These are phyloP conservation scores for Xerocomellus intermedius DNA, from an alignment of 768 basidiomycete species.

Conservation along the genomic window DNA sequence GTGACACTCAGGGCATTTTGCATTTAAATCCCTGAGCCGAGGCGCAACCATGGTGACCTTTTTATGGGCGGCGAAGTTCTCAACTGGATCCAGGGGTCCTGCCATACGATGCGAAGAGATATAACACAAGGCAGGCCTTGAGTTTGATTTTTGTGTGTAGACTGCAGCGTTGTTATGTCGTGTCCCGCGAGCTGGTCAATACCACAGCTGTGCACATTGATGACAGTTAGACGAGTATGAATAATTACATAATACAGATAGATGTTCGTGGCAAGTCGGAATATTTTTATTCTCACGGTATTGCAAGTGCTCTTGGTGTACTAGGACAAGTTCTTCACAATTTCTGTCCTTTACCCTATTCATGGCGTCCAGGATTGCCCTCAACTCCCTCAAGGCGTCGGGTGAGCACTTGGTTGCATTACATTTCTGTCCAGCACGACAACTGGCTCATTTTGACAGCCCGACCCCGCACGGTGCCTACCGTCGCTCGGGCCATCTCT, in stretches of 20 bases:
- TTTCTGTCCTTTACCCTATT: slow-evolving; percentile 7
- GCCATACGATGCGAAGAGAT: no score
- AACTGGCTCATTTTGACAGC: slow-evolving; percentile 33
- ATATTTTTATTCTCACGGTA: slow-evolving; percentile 32
- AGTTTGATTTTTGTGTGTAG: no score
- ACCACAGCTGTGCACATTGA: no score
- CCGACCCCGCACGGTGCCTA: slow-evolving; percentile 53
- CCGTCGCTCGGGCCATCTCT: slow-evolving; percentile 45
- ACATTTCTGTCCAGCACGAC: not conserved
- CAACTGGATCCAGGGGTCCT: no score
- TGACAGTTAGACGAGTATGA: no score
- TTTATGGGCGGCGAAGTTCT: no score
- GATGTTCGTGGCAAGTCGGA: slow-evolving; percentile 30
- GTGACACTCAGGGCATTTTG: not conserved
- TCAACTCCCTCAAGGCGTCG: slow-evolving; percentile 60
- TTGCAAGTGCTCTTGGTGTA: slow-evolving; percentile 4
- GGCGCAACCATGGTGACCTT: not conserved
- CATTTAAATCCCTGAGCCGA: not conserved
- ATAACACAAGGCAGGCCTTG: no score
- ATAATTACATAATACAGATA: slow-evolving; percentile 17
- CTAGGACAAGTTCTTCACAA: slow-evolving; percentile 3
- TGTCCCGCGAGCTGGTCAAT: no score
- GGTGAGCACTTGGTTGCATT: slow-evolving; percentile 36
- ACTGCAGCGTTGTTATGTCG: no score
- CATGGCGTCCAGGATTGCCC: slow-evolving; percentile 74